Evolutionary conservation across 2,329 filamentous ascomycete species (phyloP), one percentile per base, ranked within the genome.

Genomic region (Fusarium albosuccineum): DNA sequence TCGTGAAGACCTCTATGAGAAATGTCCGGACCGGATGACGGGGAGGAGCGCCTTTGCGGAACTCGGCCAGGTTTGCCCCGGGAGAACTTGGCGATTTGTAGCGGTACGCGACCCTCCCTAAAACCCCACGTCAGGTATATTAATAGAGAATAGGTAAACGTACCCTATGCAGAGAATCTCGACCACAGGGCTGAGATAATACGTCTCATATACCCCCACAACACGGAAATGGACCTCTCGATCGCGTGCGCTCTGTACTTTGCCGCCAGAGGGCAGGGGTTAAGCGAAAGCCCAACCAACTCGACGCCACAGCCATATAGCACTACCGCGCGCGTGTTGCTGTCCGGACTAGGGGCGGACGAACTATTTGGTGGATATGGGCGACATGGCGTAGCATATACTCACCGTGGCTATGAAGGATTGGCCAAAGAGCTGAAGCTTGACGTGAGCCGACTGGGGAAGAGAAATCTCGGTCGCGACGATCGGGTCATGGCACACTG

Each of bases 151-250:
- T 39, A 90, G 83, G 85, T 97, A 57, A 91, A 99, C 73, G 83
- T 99, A 29, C 92, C 95, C 0, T 97, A 95, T 75, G 75, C 83
- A 6, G 92, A 97, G 71, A 92, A 90, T 0, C 75, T 89, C 42
- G 83, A 85, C 3, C 92, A 97, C 72, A 88, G 92, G 64, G 74
- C 85, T 4, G 85, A 85, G 27, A 87, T 99, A 17, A 86, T 94
- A 37, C 85, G 87, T 3, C 83, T 99, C 16, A 97, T 99, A 77
- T 85, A 91, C 70, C 96, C 96, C 0, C 96, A 99, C 78, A 95
- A 97, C 70, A 99, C 96, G 0, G 96, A 99, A 79, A 99, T 99
- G 96, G 96, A 99, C 73, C 84, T 99, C 1, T 99, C 96, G 4
- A 99, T 99, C 71, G 92, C 92, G 0, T 91, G 87, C 71, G 96